A percentile compares a stretch with the other conserved stretches of the same genome.
Evolutionary conservation across 257 asterid genomes (phyloP).

Genomic region (Apocynum venetum): DNA sequence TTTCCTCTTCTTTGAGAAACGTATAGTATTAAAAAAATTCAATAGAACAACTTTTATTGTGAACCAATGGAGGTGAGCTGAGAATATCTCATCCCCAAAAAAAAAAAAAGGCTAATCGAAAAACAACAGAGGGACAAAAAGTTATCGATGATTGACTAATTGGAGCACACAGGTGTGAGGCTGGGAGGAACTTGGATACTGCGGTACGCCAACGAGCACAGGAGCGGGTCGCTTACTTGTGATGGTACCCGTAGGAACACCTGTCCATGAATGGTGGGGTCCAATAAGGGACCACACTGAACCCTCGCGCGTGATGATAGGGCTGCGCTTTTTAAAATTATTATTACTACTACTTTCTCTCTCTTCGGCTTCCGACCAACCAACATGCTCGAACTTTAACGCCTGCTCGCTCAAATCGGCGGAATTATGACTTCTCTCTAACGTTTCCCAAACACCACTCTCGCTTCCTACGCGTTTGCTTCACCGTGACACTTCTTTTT

Average conservation of each 20-base stretch:
- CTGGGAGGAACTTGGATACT: slow-evolving; percentile 6
- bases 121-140: neutral
- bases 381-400: slow-evolving; percentile 17
- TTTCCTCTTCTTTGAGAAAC: too few relatives aligned
- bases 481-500: neutral
- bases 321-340: neutral
- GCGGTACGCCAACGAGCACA: slow-evolving; percentile 11
- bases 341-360: too few relatives aligned
- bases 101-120: neutral
- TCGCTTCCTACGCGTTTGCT: neutral
- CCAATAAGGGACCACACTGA: slow-evolving; percentile 2
- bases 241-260: neutral
- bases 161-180: neutral
- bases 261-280: slow-evolving; percentile 6
- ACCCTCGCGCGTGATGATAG: slow-evolving; percentile 13
- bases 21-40: too few relatives aligned
- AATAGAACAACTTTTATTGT: too few relatives aligned
- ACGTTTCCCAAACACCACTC: slow-evolving; percentile 8
- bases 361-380: slow-evolving; percentile 23
- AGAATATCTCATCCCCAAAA: too few relatives aligned
- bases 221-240: slow-evolving; percentile 8
- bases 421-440: slow-evolving; percentile 5
- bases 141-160: neutral
- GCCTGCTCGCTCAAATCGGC: slow-evolving; percentile 14
- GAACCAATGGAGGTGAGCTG: too few relatives aligned